phyloP scores from a whole-genome alignment of 2,329 filamentous ascomycete genomes.

The Aspergillus puulaauensis region DNA sequence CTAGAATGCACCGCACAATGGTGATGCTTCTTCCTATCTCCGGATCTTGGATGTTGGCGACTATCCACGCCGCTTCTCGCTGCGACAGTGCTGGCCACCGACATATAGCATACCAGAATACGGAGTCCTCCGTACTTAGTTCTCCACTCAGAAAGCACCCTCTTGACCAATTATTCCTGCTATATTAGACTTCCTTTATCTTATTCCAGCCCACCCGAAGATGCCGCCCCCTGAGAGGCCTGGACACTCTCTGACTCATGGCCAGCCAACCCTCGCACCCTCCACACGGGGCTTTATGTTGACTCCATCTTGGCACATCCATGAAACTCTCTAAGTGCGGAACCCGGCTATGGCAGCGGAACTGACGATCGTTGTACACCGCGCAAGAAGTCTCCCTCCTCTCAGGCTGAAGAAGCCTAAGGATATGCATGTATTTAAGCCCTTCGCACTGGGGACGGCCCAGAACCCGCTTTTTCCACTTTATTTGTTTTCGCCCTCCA shows the following conservation, averaged over 20 bases:
- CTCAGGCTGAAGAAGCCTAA: background rate
- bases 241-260: background rate
- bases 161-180: background rate
- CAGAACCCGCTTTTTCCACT: background rate
- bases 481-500: background rate
- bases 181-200: background rate
- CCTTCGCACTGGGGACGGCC: background rate
- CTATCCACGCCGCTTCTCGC: background rate
- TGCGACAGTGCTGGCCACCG: too few relatives aligned
- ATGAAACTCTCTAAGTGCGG: background rate
- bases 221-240: background rate
- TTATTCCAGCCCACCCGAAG: background rate
- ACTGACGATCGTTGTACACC: background rate
- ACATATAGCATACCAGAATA: too few relatives aligned
- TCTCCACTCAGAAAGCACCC: background rate
- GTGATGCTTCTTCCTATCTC: background rate
- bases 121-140: background rate
- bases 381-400: too few relatives aligned
- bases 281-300: too few relatives aligned
- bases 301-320: too few relatives aligned
- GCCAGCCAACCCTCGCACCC: too few relatives aligned
- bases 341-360: conserved; percentile 6
- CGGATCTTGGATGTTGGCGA: background rate
- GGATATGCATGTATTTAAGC: background rate
- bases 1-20: background rate